These are phyloP conservation scores for Ascochyta pisi DNA, from an alignment of 2,329 filamentous ascomycete genomes.

Conservation along the genomic window DNA sequence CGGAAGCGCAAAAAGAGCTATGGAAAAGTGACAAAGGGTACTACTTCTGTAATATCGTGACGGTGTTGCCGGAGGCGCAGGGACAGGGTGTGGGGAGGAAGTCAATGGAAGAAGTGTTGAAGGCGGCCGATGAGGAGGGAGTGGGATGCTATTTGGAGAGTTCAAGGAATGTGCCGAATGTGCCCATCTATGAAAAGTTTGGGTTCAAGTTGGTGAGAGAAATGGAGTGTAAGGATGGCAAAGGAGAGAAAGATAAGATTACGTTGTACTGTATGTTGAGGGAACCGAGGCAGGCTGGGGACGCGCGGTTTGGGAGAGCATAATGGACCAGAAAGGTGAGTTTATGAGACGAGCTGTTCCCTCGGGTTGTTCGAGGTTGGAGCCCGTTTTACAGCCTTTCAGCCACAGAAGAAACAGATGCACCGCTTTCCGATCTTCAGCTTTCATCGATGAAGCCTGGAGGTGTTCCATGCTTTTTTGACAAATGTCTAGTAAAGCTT, in stretches of 20 bases:
- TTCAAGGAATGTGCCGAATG: constrained; percentile 70
- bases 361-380: neutral
- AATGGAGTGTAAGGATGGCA: constrained; percentile 71
- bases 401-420: no score
- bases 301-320: constrained; percentile 8
- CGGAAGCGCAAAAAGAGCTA: constrained; percentile 64
- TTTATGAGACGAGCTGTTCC: neutral
- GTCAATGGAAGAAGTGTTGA: constrained; percentile 69
- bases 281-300: constrained; percentile 25
- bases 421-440: no score
- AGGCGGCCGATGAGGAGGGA: constrained; percentile 68
- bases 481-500: no score
- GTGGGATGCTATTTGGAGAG: constrained; percentile 75
- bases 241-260: constrained; percentile 54
- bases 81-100: constrained; percentile 70
- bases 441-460: no score
- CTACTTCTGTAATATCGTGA: constrained; percentile 79
- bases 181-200: constrained; percentile 72
- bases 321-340: neutral
- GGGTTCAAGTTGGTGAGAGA: constrained; percentile 70
- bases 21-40: constrained; percentile 73
- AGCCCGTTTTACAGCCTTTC: constrained; percentile 5
- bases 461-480: no score
- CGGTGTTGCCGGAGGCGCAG: constrained; percentile 69
- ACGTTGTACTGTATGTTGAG: constrained; percentile 57